A percentile compares a stretch with the other conserved stretches of the same genome.
Conservation (phyloP, 768 basidiomycete species). For the Gloeopeniophorella convolvens region DNA sequence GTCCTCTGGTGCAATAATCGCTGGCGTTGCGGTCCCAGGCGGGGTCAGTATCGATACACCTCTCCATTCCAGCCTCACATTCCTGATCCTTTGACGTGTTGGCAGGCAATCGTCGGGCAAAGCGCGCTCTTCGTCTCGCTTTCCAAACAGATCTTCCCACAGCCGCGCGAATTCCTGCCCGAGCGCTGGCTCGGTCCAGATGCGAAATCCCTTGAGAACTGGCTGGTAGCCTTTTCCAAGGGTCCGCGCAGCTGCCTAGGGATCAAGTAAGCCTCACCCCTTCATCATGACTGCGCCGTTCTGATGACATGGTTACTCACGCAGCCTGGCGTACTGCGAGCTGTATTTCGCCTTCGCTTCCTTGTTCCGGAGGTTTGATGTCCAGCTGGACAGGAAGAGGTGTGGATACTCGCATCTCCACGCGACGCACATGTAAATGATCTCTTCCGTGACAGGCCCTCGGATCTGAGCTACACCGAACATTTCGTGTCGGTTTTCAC, state of each 20-base stretch:
- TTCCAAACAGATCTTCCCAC: constrained; percentile 16
- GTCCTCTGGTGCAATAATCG: constrained; percentile 8
- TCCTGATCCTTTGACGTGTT: not conserved
- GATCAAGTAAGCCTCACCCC: constrained; percentile 16
- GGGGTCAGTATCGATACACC: constrained; percentile 15
- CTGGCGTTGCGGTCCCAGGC: constrained; percentile 3
- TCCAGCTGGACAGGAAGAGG: constrained; percentile 11
- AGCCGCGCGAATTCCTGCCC: constrained; percentile 15
- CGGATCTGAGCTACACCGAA: constrained; percentile 11
- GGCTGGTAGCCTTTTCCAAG: constrained; percentile 19
- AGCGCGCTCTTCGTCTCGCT: constrained; percentile 11
- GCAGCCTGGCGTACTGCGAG: constrained; percentile 21
- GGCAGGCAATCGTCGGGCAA: constrained; percentile 12
- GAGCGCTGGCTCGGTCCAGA: constrained; percentile 17
- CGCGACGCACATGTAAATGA: not conserved
- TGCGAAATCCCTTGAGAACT: constrained; percentile 11
- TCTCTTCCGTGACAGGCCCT: not conserved
- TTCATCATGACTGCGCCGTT: no score
- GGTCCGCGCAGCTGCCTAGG: constrained; percentile 21
- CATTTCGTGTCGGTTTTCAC: constrained; percentile 12
- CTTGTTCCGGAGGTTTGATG: constrained; percentile 22
- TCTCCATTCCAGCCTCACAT: no score
- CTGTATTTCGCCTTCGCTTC: constrained; percentile 21
- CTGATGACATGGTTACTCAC: not conserved
- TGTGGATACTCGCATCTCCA: not conserved